phyloP scores from a whole-genome alignment of 768 basidiomycete genomes.

The Mycena leptocephala region DNA sequence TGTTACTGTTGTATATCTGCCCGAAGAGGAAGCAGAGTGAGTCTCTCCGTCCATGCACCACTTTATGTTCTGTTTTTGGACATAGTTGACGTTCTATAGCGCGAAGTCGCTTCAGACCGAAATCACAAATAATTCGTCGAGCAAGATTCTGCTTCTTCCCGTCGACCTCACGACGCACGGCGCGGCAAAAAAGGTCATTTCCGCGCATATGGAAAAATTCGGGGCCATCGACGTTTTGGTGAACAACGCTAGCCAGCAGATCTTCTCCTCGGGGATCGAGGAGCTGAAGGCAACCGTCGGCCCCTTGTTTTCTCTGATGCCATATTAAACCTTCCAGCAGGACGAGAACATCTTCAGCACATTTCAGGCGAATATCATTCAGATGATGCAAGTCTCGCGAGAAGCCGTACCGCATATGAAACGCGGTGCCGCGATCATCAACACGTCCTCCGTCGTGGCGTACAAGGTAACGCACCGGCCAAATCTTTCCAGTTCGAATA shows the following conservation, averaged over 20 bases:
- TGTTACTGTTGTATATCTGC: constrained; percentile 69
- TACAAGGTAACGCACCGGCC: constrained; percentile 61
- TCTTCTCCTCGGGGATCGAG: constrained; percentile 23
- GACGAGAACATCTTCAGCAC: constrained; percentile 69
- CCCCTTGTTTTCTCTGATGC: constrained; percentile 44
- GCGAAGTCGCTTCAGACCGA: constrained; percentile 61
- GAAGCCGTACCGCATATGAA: constrained; percentile 72
- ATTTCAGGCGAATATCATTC: constrained; percentile 72
- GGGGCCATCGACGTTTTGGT: constrained; percentile 70
- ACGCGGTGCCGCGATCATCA: constrained; percentile 73
- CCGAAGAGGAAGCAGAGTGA: constrained; percentile 67
- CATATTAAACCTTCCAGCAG: constrained; percentile 51
- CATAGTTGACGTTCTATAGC: constrained; percentile 18
- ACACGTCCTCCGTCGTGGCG: constrained; percentile 73
- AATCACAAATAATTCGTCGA: constrained; percentile 57
- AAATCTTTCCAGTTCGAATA: neutral
- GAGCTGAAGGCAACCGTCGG: neutral
- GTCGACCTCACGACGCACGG: constrained; percentile 60
- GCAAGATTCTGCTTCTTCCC: constrained; percentile 52
- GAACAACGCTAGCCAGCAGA: constrained; percentile 72
- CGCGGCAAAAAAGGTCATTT: constrained; percentile 61
- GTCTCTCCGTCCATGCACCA: neutral
- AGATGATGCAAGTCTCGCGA: constrained; percentile 73
- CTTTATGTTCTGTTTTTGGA: neutral
- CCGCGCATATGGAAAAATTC: constrained; percentile 63